Conservation (phyloP, 306 rosid species). For the Gastrolobium villosum region DNA sequence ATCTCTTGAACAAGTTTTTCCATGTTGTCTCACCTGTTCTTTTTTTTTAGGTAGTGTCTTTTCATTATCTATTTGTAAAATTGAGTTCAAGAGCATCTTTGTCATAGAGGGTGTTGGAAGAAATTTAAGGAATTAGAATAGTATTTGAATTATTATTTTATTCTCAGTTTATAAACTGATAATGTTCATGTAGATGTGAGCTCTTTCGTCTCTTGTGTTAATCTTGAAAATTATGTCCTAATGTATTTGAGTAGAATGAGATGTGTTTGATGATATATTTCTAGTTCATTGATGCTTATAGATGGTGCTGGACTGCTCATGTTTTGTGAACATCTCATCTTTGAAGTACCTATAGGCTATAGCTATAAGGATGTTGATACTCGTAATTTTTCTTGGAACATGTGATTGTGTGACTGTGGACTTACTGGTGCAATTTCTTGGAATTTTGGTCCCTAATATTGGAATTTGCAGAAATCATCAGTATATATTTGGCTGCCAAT, state of each 20-base stretch:
- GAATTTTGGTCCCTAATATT: neutral
- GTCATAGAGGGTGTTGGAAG: neutral
- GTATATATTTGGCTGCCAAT: neutral
- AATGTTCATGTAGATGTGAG: neutral
- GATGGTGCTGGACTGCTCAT: neutral
- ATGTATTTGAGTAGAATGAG: neutral
- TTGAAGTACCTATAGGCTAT: neutral
- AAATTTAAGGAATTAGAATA: neutral
- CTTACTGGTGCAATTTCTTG: neutral
- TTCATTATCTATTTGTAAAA: neutral
- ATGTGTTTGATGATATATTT: neutral
- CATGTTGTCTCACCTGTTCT: neutral
- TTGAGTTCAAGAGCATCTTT: neutral
- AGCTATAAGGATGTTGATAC: neutral
- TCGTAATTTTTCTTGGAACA: neutral
- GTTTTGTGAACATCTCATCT: neutral
- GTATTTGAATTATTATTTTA: neutral
- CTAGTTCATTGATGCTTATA: neutral
- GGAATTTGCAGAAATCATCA: neutral
- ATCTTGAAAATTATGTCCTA: neutral
- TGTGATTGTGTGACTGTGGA: conserved; percentile 16
- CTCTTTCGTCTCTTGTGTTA: neutral
- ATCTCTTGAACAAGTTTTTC: neutral
- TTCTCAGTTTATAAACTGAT: neutral
- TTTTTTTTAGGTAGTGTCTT: neutral